Evolutionary conservation across 108 stramenopile genomes (phyloP).

Genomic region (Stephanodiscus triporus): DNA sequence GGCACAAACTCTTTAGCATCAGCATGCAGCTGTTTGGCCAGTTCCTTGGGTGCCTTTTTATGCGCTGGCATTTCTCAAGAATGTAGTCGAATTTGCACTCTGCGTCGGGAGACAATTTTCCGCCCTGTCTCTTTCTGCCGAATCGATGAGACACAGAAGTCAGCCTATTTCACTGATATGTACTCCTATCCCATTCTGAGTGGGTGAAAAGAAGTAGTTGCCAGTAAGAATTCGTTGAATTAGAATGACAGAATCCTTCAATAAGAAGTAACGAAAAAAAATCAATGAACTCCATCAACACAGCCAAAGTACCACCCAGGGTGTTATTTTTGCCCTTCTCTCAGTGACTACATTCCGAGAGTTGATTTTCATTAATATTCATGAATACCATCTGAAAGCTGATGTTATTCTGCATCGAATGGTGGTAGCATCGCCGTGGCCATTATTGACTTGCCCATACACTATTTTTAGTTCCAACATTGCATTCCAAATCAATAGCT

Average conservation of each 20-base stretch:
- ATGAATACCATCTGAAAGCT: no score
- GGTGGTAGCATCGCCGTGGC: no score
- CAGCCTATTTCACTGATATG: background rate
- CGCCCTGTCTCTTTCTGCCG: background rate
- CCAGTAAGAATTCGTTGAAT: background rate
- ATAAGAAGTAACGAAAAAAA: background rate
- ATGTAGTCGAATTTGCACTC: background rate
- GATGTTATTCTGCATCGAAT: no score
- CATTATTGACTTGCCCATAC: no score
- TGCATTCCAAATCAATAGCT: no score
- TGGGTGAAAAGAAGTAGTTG: background rate
- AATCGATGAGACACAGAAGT: background rate
- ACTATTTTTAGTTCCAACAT: no score
- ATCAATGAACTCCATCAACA: background rate
- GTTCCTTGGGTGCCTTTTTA: slow-evolving; percentile 4
- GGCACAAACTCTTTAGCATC: slow-evolving; percentile 41
- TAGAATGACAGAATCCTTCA: background rate
- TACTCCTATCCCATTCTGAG: background rate
- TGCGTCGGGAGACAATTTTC: background rate
- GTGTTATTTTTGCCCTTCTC: no score
- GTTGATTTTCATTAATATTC: no score
- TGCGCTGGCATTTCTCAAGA: slow-evolving; percentile 11
- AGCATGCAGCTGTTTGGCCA: slow-evolving; percentile 16
- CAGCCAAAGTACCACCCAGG: background rate
- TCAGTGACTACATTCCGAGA: no score